A percentile compares a stretch with the other conserved stretches of the same genome.
Evolutionary conservation across 1,139 yeast genomes (phyloP).

Genomic region (Hanseniaspora uvarum): DNA sequence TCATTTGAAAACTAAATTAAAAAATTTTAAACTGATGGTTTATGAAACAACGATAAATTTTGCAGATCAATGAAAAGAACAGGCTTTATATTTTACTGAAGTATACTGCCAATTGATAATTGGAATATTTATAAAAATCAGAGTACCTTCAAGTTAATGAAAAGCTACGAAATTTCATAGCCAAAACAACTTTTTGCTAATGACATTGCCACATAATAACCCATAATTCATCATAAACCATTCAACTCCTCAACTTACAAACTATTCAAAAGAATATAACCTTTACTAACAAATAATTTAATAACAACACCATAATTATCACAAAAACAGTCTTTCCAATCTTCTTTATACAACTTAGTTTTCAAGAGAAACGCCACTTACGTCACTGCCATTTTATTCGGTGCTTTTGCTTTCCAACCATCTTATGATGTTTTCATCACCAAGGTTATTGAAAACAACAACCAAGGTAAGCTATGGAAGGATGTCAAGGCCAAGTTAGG

Average conservation of each 20-base stretch:
- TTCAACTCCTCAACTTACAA: neutral
- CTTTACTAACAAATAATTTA: slow-evolving; percentile 7
- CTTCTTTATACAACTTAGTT: slow-evolving; percentile 54
- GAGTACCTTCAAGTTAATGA: no score
- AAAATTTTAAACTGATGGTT: no score
- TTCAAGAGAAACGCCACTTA: slow-evolving; percentile 89
- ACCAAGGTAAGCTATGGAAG: slow-evolving; percentile 95
- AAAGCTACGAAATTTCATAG: no score
- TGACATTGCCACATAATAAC: no score
- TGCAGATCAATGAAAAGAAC: no score
- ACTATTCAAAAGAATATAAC: neutral
- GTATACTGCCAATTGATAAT: no score
- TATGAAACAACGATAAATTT: no score
- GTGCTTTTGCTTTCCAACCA: slow-evolving; percentile 85
- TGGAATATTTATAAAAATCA: no score
- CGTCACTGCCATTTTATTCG: slow-evolving; percentile 74
- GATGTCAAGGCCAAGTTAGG: slow-evolving; percentile 66
- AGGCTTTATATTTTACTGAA: no score
- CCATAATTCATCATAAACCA: neutral
- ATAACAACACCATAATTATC: neutral
- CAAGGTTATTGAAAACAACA: slow-evolving; percentile 74
- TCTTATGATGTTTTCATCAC: slow-evolving; percentile 73
- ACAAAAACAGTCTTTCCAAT: slow-evolving; percentile 35
- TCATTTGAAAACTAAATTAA: no score
- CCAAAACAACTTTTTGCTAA: no score